Evolutionary conservation across 192 early-diverging fungal species (phyloP), one percentile per base, ranked within the genome.

Genomic region (Podila horticola): DNA sequence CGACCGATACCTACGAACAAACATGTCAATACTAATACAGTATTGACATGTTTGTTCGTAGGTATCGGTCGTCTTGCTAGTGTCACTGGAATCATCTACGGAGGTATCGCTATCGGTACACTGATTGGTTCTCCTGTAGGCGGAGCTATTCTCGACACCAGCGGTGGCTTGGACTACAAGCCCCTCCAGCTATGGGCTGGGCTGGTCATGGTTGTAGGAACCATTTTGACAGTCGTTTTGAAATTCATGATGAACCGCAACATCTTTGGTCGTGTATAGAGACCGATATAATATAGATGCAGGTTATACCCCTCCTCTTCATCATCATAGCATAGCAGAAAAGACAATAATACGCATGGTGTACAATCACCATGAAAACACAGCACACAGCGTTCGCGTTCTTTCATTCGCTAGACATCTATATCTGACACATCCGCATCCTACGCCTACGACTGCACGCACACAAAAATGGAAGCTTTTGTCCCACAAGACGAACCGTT

Each of bases 61-160:
- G 88, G 85, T 17, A 87, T 89, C 24, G 75, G 85, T 29, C 82
- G 86, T 0, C 74, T 90, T 33, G 88, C 90, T 2, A 87, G 85
- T 66, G 88, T 90, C 41, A 89, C 87, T 6, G 88, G 87, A 0
- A 71, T 90, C 19, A 63, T 90, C 4, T 90, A 90, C 31, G 65
- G 84, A 63, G 88, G 86, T 4, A 82, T 84, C 59, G 86, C 87
- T 66, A 51, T 65, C 2, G 88, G 88, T n/a, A 83, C 85, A 1
- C 73, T 90, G 45, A 66, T 87, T 13, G 88, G 88, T 4, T 82
- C 85, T 2, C 88, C 87, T 2, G 83, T 84, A 10, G 84, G 86
- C 5, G 82, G 88, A 11, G 87, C 85, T 2, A 77, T 90, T 30
- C 61, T 90, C 60, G 88, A 90, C 65, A 29, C 72, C 34, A 72